These are phyloP conservation scores for Aspergillus hortae DNA, from an alignment of 2,329 filamentous ascomycete genomes.

Conservation along the genomic window DNA sequence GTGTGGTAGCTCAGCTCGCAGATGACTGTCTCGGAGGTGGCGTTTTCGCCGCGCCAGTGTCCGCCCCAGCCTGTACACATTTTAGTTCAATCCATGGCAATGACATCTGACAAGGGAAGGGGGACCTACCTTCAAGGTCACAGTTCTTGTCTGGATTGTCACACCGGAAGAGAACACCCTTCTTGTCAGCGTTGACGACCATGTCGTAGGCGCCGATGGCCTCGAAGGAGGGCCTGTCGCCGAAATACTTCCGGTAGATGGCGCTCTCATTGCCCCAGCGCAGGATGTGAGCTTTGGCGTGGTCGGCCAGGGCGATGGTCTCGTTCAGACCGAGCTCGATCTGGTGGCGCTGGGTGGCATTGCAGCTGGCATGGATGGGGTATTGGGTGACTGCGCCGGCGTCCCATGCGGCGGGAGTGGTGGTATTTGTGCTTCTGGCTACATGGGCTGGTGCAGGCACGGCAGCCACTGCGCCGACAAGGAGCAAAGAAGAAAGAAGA, in stretches of 20 bases:
- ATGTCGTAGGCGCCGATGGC: constrained; percentile 62
- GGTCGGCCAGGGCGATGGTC: constrained; percentile 54
- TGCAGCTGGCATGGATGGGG: constrained; percentile 64
- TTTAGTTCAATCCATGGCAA: not conserved
- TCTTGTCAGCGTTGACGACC: constrained; percentile 57
- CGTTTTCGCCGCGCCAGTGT: constrained; percentile 65
- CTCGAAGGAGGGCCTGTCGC: constrained; percentile 54
- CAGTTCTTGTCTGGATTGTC: constrained; percentile 68
- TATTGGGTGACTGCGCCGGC: constrained; percentile 39
- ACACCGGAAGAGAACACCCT: constrained; percentile 60
- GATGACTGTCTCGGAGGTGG: constrained; percentile 65
- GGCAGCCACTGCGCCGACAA: constrained; percentile 9
- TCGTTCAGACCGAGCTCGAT: constrained; percentile 58
- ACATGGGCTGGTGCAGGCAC: constrained; percentile 6
- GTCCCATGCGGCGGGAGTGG: constrained; percentile 23
- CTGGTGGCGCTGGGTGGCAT: constrained; percentile 57
- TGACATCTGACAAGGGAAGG: too few species aligned
- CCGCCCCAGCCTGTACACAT: constrained; percentile 58
- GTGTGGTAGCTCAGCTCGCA: constrained; percentile 60
- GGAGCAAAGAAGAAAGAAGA: constrained; percentile 7
- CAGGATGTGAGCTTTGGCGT: constrained; percentile 58
- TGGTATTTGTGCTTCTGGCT: constrained; percentile 1
- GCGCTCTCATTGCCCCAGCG: constrained; percentile 53
- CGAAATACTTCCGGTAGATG: constrained; percentile 65
- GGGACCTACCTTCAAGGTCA: constrained; percentile 38